Conservation (phyloP, 2,329 filamentous ascomycete species). For the Alternaria panax region DNA sequence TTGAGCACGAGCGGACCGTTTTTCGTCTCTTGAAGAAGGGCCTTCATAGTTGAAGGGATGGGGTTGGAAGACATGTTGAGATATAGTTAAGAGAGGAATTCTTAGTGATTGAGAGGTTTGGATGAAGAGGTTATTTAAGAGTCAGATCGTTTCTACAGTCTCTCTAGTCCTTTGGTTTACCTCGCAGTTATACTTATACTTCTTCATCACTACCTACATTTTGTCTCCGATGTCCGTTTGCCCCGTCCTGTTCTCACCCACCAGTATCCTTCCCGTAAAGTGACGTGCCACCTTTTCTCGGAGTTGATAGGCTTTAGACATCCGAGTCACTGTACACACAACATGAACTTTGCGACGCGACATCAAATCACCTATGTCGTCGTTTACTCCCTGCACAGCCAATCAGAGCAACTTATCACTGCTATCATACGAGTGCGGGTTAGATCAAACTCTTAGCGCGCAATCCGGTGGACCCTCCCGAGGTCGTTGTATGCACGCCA, state of each 20-base stretch:
- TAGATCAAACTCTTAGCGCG: neutral
- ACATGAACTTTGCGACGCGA: neutral
- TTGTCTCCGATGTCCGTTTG: neutral
- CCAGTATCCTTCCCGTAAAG: neutral
- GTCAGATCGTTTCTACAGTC: neutral
- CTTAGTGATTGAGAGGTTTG: no score
- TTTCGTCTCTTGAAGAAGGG: slow-evolving; percentile 39
- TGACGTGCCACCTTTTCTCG: neutral
- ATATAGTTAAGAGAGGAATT: neutral
- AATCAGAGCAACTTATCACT: neutral
- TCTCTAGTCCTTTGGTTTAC: neutral
- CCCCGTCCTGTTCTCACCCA: neutral
- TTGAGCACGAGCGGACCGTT: slow-evolving; percentile 37
- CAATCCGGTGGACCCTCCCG: neutral
- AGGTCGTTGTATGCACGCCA: neutral
- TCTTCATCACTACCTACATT: neutral
- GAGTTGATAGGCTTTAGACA: neutral
- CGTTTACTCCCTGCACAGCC: neutral
- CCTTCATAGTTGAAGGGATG: slow-evolving; percentile 28
- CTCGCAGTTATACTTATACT: neutral
- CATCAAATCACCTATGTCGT: neutral
- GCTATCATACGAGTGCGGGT: neutral
- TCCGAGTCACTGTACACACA: neutral
- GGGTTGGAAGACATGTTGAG: neutral
- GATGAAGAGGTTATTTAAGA: neutral